These are phyloP conservation scores for Fraxinus anomala DNA, from an alignment of 257 asterid genomes.

Conservation along the genomic window DNA sequence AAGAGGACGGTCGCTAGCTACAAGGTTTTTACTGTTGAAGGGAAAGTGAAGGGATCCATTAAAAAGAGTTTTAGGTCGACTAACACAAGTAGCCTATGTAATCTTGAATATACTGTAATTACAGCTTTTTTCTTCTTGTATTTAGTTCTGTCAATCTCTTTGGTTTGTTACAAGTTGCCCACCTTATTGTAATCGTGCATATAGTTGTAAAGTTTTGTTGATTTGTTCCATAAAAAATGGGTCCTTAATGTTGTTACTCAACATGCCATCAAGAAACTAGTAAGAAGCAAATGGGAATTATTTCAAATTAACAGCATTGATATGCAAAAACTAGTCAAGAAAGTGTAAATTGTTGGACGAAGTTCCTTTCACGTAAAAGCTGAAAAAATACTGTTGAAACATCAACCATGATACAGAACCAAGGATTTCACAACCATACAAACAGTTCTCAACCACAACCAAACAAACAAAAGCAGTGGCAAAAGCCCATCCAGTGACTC, in stretches of 20 bases:
- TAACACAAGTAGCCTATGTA: slow-evolving; percentile 47
- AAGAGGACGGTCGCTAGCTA: slow-evolving; percentile 80
- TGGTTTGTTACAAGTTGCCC: no score
- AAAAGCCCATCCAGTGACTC: neutral
- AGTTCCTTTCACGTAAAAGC: neutral
- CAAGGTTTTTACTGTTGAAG: slow-evolving; percentile 70
- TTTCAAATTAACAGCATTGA: neutral
- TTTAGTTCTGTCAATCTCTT: no score
- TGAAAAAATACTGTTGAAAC: neutral
- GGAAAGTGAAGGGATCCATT: slow-evolving; percentile 68
- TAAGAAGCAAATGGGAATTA: neutral
- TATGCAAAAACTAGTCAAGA: no score
- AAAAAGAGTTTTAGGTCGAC: slow-evolving; percentile 70
- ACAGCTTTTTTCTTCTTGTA: neutral
- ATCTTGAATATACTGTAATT: slow-evolving; percentile 27
- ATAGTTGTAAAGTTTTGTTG: no score
- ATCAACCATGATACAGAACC: neutral
- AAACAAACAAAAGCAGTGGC: slow-evolving; percentile 2
- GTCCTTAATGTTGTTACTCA: neutral
- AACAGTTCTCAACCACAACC: neutral
- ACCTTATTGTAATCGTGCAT: no score
- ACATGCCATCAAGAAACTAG: neutral
- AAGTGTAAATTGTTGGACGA: neutral
- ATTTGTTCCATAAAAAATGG: no score
- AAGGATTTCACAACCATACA: neutral